These are phyloP conservation scores for Plasmodium adleri DNA, from an alignment of 169 alveolate genomes.

Conservation along the genomic window DNA sequence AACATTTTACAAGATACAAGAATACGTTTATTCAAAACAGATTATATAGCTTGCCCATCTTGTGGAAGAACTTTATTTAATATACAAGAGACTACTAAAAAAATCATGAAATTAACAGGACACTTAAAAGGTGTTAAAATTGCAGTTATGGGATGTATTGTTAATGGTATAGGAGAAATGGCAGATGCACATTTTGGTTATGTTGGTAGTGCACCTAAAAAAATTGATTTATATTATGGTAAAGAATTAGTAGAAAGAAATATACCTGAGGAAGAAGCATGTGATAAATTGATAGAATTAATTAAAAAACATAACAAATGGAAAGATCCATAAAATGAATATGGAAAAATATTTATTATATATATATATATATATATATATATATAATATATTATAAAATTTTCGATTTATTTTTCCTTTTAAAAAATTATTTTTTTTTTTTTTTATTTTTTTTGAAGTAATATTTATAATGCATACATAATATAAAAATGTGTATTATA, in stretches of 20 bases:
- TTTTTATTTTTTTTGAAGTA: neutral
- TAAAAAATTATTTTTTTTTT: neutral
- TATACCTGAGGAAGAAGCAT: slow-evolving; percentile 87
- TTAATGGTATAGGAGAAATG: slow-evolving; percentile 94
- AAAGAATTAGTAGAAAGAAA: slow-evolving; percentile 86
- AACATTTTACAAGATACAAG: slow-evolving; percentile 85
- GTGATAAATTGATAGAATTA: slow-evolving; percentile 86
- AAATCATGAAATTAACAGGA: slow-evolving; percentile 87
- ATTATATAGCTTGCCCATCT: slow-evolving; percentile 92
- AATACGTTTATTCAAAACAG: slow-evolving; percentile 89
- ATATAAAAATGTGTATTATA: too few relatives aligned
- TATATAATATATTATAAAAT: neutral
- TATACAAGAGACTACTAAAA: slow-evolving; percentile 87
- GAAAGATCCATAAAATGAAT: slow-evolving; percentile 41
- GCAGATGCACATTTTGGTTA: slow-evolving; percentile 94
- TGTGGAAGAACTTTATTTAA: slow-evolving; percentile 92
- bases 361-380: neutral
- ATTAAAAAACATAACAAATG: slow-evolving; percentile 78
- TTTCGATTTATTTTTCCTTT: neutral
- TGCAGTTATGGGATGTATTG: slow-evolving; percentile 94
- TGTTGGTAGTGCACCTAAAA: slow-evolving; percentile 89
- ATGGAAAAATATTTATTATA: neutral
- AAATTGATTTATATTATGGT: slow-evolving; percentile 89
- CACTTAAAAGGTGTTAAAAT: slow-evolving; percentile 91
- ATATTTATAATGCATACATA: too few relatives aligned